Evolutionary conservation across 1,284 basidiomycete species (phyloP), one percentile per base, ranked within the genome.

Genomic region (Cutaneotrichosporon arboriforme): DNA sequence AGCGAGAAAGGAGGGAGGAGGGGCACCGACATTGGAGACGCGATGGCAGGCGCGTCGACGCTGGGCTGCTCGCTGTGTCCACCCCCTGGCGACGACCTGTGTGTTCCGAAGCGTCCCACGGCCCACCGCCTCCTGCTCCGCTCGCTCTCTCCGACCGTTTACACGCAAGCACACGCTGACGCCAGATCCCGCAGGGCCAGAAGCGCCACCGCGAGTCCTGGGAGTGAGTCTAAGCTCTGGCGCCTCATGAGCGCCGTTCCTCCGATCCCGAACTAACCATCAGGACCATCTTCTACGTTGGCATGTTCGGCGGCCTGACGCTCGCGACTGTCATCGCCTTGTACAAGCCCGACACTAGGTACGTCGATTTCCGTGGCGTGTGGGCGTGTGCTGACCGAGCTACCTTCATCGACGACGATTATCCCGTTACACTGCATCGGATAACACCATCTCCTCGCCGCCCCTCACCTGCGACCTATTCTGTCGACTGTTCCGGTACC

Each of bases 271-370:
- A 21, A 90, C 91, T 90, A 90, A 78, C 82, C 33, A 14, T 1
- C 58, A 74, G 73, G 59, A 65, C 81, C 63, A 79, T 88, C 48
- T 93, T 88, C 86, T 89, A 90, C 72, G 74, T 84, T 65, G 90
- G 91, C 26, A 90, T 97, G 84, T 91, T 88, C 68, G 93, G 92
- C 41, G 81, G 85, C 13, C 87, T 97, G 82, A 83, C 79, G 7
- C 78, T 91, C 55, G 88, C 84, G 31, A 77, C 80, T 8, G 81
- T 94, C 42, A 76, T 90, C 66, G 76, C 90, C 43, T 88, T 90
- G 76, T 97, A 93, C 81, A 96, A 96, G 79, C 93, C 94, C 7
- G 91, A 97, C 72, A 93, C 88, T 17, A 92, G 86, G 92, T 92
- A 68, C 63, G 86, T 76, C 8, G n/a, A 13, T 8, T 13, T 22